Conservation (phyloP, 352 stramenopile genomes). For the Globisporangium iwayamae region DNA sequence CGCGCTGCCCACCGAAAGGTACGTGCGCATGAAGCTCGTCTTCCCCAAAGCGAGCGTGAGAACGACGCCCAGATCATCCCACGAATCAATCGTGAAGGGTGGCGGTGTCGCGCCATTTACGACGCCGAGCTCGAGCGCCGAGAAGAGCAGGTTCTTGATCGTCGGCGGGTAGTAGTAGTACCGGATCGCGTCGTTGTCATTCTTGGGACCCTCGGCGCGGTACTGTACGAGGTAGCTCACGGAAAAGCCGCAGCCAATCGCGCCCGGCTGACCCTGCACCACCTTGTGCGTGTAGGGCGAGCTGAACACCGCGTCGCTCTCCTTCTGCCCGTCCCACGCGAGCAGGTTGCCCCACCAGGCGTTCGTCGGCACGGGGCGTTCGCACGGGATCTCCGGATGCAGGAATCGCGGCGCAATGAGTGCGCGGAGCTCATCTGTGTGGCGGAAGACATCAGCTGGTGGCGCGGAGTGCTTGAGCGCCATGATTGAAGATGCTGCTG, state of each 20-base stretch:
- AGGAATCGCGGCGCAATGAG: conserved; percentile 56
- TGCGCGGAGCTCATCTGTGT: conserved; percentile 40
- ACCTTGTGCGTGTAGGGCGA: conserved; percentile 71
- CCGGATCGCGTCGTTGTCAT: conserved; percentile 80
- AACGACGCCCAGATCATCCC: conserved; percentile 75
- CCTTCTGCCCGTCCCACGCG: conserved; percentile 41
- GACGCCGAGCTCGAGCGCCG: conserved; percentile 39
- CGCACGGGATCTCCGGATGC: conserved; percentile 15
- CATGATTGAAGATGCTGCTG: conserved; percentile 10
- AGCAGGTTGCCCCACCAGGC: conserved; percentile 85
- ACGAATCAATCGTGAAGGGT: conserved; percentile 49
- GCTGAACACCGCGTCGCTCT: conserved; percentile 72
- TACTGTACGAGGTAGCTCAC: conserved; percentile 76
- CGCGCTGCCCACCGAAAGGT: conserved; percentile 67
- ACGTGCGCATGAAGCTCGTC: conserved; percentile 33
- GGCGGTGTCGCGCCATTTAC: conserved; percentile 7
- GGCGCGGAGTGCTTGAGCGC: conserved; percentile 18
- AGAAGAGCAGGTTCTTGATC: conserved; percentile 76
- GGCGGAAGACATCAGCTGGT: conserved; percentile 40
- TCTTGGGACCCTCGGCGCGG: conserved; percentile 53
- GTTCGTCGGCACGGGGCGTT: conserved; percentile 65
- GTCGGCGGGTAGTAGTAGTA: conserved; percentile 80
- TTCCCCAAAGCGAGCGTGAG: conserved; percentile 28
- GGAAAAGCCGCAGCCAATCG: conserved; percentile 47
- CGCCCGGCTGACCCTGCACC: conserved; percentile 25